Evolutionary conservation across 495 filamentous ascomycete species (phyloP).

Genomic region (Massariosphaeria phaeospora): DNA sequence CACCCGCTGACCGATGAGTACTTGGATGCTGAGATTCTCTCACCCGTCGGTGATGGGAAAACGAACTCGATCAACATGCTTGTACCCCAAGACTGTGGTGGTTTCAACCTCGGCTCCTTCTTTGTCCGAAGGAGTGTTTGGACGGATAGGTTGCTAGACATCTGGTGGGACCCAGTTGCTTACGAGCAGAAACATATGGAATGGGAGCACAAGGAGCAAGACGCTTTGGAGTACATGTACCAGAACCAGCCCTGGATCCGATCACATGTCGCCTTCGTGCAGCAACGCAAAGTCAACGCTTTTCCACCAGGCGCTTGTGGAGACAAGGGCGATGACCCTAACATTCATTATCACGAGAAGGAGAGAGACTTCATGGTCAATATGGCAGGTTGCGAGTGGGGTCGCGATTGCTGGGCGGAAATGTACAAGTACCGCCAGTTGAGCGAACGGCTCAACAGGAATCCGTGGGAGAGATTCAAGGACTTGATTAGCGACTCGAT

Average conservation of each 20-base stretch:
- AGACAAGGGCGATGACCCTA: conserved; percentile 65
- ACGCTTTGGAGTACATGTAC: conserved; percentile 90
- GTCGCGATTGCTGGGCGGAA: conserved; percentile 95
- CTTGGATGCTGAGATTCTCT: conserved; percentile 67
- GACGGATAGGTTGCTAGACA: conserved; percentile 87
- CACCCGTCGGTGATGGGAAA: conserved; percentile 68
- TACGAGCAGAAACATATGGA: conserved; percentile 99
- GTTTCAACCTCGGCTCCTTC: conserved; percentile 97
- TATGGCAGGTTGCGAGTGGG: conserved; percentile 97
- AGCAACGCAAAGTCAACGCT: conserved; percentile 88
- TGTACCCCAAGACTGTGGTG: conserved; percentile 87
- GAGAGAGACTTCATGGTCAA: conserved; percentile 96
- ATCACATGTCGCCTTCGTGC: conserved; percentile 79
- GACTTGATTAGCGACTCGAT: conserved; percentile 39
- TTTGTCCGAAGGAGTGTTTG: conserved; percentile 78
- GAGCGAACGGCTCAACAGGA: conserved; percentile 78
- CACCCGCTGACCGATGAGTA: conserved; percentile 70
- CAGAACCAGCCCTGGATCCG: conserved; percentile 88
- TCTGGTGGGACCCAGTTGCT: conserved; percentile 97
- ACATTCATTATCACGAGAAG: conserved; percentile 78
- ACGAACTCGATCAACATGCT: conserved; percentile 75
- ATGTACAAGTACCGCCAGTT: conserved; percentile 89
- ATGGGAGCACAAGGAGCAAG: conserved; percentile 98
- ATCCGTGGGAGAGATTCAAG: conserved; percentile 64
- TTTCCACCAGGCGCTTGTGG: conserved; percentile 89